Evolutionary conservation across 148 eudicot genomes (phyloP).

Genomic region (Dianthus caryophyllus): DNA sequence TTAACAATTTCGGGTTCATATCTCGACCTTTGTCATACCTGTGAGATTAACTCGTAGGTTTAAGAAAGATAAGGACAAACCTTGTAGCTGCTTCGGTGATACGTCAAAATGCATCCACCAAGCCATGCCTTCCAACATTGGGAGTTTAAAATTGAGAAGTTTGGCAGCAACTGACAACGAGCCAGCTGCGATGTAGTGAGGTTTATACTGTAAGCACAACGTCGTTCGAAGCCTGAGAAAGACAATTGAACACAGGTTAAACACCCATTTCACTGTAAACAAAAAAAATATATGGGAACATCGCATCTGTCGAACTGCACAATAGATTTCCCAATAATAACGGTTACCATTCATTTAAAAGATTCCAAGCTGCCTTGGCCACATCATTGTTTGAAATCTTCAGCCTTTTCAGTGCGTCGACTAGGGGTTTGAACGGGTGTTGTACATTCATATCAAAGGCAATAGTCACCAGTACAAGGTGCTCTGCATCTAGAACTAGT

Average conservation of each 20-base stretch:
- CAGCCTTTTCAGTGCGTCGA: slow-evolving; percentile 56
- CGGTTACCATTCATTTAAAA: slow-evolving; percentile 64
- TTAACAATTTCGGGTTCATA: background rate
- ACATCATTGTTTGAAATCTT: slow-evolving; percentile 53
- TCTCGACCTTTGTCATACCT: background rate
- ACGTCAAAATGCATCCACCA: slow-evolving; percentile 90
- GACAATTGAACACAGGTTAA: slow-evolving; percentile 10
- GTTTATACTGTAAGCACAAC: slow-evolving; percentile 77
- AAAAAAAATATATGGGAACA: background rate
- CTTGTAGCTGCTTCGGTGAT: slow-evolving; percentile 58
- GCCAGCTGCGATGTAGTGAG: slow-evolving; percentile 75
- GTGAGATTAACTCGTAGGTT: background rate
- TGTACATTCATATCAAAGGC: slow-evolving; percentile 64
- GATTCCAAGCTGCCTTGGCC: slow-evolving; percentile 74
- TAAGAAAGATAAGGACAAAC: slow-evolving; percentile 29
- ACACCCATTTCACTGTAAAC: background rate
- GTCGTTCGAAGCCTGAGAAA: slow-evolving; percentile 56
- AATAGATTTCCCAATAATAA: background rate
- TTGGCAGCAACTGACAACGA: slow-evolving; percentile 68
- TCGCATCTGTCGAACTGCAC: background rate
- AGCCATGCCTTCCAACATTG: slow-evolving; percentile 42
- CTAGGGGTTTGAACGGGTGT: slow-evolving; percentile 72
- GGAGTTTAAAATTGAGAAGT: slow-evolving; percentile 48
- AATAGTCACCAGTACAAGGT: slow-evolving; percentile 49
- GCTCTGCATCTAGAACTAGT: slow-evolving; percentile 49